phyloP scores from a whole-genome alignment of 208 protist genomes.

The Trypanosoma boissoni region DNA sequence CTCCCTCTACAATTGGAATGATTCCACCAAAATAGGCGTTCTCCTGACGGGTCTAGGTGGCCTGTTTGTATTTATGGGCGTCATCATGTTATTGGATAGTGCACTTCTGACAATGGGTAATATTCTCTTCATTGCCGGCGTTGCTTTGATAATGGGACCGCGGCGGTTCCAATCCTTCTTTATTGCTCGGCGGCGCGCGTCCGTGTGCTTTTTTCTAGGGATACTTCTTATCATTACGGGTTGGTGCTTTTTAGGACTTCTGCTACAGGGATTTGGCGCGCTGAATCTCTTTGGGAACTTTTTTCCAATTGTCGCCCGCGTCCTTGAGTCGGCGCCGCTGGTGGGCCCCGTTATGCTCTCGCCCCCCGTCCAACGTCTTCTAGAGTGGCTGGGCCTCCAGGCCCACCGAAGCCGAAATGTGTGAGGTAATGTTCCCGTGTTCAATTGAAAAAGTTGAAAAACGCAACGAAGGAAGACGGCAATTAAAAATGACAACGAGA shows the following conservation, averaged over 20 bases:
- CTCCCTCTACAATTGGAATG: slow-evolving; percentile 86
- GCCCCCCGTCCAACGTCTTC: slow-evolving; percentile 45
- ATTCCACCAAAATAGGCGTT: slow-evolving; percentile 88
- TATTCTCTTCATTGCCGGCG: slow-evolving; percentile 80
- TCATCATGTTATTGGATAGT: slow-evolving; percentile 82
- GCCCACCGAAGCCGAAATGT: slow-evolving; percentile 58
- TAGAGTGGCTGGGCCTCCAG: slow-evolving; percentile 42
- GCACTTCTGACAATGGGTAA: slow-evolving; percentile 90
- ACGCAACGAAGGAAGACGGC: neutral
- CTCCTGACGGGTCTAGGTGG: slow-evolving; percentile 76
- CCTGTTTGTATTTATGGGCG: slow-evolving; percentile 76
- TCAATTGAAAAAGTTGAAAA: neutral
- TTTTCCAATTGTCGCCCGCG: slow-evolving; percentile 81
- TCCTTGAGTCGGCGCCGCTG: slow-evolving; percentile 83
- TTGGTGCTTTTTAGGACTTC: slow-evolving; percentile 78
- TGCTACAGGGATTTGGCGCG: slow-evolving; percentile 81
- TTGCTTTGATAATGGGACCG: slow-evolving; percentile 86
- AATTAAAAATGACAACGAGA: neutral
- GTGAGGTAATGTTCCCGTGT: slow-evolving; percentile 15
- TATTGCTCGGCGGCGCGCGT: slow-evolving; percentile 62
- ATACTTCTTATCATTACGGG: slow-evolving; percentile 78
- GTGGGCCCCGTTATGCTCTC: slow-evolving; percentile 77
- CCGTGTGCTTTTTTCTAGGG: slow-evolving; percentile 82
- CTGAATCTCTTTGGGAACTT: slow-evolving; percentile 93
- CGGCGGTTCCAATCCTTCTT: slow-evolving; percentile 78